Evolutionary conservation across 2,329 filamentous ascomycete species (phyloP).

Genomic region (Epichloe aotearoae): DNA sequence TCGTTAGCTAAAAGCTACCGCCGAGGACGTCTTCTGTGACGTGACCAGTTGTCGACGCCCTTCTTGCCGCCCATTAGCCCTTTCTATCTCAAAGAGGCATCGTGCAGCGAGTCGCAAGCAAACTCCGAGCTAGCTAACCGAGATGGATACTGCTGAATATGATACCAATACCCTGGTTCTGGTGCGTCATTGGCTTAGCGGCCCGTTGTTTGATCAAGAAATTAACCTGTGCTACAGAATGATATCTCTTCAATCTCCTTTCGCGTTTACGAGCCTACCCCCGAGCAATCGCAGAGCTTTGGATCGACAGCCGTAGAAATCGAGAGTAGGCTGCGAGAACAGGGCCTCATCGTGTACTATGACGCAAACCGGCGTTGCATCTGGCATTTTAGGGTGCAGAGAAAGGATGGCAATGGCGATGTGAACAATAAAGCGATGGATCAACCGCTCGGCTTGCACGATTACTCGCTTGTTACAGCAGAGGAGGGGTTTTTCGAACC

Average conservation of each 20-base stretch:
- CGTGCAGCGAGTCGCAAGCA: background rate
- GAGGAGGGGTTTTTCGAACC: slow-evolving; percentile 41
- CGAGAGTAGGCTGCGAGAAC: slow-evolving; percentile 35
- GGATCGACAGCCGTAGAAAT: slow-evolving; percentile 35
- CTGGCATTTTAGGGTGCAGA: slow-evolving; percentile 40
- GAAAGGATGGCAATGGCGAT: slow-evolving; percentile 25
- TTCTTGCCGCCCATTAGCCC: background rate
- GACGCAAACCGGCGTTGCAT: slow-evolving; percentile 36
- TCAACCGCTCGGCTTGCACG: slow-evolving; percentile 29
- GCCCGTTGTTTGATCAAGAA: background rate
- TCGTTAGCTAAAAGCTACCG: slow-evolving; percentile 8
- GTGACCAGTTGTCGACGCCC: slow-evolving; percentile 8
- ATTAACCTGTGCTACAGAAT: slow-evolving; percentile 27
- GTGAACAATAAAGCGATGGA: slow-evolving; percentile 18
- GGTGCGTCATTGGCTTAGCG: slow-evolving; percentile 25
- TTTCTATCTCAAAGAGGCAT: slow-evolving; percentile 1
- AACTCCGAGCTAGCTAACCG: slow-evolving; percentile 22
- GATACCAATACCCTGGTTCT: slow-evolving; percentile 48
- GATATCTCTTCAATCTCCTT: slow-evolving; percentile 42
- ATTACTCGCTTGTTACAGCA: slow-evolving; percentile 28
- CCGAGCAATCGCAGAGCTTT: slow-evolving; percentile 30
- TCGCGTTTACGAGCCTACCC: slow-evolving; percentile 39
- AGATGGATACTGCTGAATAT: slow-evolving; percentile 51
- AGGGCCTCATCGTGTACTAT: slow-evolving; percentile 40
- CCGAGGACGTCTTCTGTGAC: slow-evolving; percentile 1